Conservation (phyloP, 306 rosid species). For the Prunus armeniaca region DNA sequence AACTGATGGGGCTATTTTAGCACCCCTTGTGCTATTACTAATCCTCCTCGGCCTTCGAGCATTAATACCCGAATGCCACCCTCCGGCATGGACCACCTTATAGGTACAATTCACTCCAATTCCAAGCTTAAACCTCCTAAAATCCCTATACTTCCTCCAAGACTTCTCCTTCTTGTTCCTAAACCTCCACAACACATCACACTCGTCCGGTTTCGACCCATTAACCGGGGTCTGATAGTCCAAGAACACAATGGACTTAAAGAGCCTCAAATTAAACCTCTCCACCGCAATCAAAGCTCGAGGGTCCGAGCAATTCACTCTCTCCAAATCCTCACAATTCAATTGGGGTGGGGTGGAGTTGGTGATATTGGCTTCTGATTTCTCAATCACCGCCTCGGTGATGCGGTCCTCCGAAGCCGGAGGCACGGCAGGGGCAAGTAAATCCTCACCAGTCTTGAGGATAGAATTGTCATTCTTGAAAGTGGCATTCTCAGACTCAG, state of each 20-base stretch:
- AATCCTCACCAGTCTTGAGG: constrained; percentile 83
- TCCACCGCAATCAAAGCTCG: constrained; percentile 58
- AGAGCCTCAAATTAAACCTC: constrained; percentile 64
- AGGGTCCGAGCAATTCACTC: constrained; percentile 81
- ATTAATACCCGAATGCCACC: constrained; percentile 86
- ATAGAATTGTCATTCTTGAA: constrained; percentile 72
- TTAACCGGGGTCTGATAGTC: constrained; percentile 72
- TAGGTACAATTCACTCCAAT: constrained; percentile 58
- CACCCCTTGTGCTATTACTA: constrained; percentile 17
- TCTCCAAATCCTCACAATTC: constrained; percentile 32
- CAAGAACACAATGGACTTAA: constrained; percentile 72
- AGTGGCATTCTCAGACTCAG: constrained; percentile 74
- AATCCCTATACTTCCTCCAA: constrained; percentile 95
- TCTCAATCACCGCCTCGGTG: constrained; percentile 58
- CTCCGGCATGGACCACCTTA: constrained; percentile 69
- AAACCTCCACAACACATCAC: constrained; percentile 88
- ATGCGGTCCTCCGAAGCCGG: constrained; percentile 28
- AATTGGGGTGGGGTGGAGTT: constrained; percentile 27
- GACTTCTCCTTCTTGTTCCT: constrained; percentile 88
- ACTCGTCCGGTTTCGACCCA: constrained; percentile 69
- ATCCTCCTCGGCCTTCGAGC: constrained; percentile 53
- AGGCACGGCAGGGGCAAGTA: constrained; percentile 37
- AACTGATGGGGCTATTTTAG: constrained; percentile 8
- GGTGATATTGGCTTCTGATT: constrained; percentile 41
- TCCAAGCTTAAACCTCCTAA: constrained; percentile 62